Evolutionary conservation across 768 basidiomycete species (phyloP).

Genomic region (Asterophora lycoperdoides): DNA sequence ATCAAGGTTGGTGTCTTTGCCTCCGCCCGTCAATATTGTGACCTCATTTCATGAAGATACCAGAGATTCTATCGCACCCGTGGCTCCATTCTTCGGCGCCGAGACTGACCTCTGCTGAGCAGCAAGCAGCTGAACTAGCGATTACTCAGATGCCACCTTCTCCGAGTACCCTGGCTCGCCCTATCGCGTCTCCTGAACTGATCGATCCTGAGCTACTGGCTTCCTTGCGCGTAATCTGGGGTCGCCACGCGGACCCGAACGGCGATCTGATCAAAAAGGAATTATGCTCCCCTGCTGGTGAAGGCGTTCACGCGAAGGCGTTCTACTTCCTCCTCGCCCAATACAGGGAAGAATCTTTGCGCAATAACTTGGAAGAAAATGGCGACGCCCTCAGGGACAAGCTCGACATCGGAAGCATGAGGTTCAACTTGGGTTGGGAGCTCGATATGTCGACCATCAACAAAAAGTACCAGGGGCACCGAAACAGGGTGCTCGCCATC

Average conservation of each 20-base stretch:
- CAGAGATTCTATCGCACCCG: conserved; percentile 80
- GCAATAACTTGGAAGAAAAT: conserved; percentile 45
- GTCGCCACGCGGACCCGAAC: conserved; percentile 56
- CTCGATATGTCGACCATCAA: conserved; percentile 26
- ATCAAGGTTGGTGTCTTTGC: conserved; percentile 61
- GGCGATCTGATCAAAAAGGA: conserved; percentile 57
- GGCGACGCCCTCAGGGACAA: conserved; percentile 23
- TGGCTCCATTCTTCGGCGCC: conserved; percentile 52
- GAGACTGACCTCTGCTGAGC: conserved; percentile 15
- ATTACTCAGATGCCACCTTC: conserved; percentile 52
- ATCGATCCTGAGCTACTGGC: conserved; percentile 76
- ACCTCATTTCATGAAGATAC: conserved; percentile 51
- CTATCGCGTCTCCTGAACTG: conserved; percentile 60
- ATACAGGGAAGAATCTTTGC: conserved; percentile 59
- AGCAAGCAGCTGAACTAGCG: conserved; percentile 14
- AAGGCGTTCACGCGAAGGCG: conserved; percentile 76
- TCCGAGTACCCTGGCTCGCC: conserved; percentile 62
- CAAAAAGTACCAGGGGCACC: conserved; percentile 28
- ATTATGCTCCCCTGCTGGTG: conserved; percentile 63
- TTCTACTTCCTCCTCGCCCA: conserved; percentile 82
- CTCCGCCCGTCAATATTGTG: neutral
- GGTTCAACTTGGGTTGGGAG: conserved; percentile 38
- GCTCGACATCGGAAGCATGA: conserved; percentile 24
- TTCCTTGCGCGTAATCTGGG: conserved; percentile 83
- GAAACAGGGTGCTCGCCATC: conserved; percentile 16